Percentiles rank a stretch among this genome's conserved stretches.
Evolutionary conservation across 805 yeast species (phyloP).

Genomic region (Dipodascus albidus): DNA sequence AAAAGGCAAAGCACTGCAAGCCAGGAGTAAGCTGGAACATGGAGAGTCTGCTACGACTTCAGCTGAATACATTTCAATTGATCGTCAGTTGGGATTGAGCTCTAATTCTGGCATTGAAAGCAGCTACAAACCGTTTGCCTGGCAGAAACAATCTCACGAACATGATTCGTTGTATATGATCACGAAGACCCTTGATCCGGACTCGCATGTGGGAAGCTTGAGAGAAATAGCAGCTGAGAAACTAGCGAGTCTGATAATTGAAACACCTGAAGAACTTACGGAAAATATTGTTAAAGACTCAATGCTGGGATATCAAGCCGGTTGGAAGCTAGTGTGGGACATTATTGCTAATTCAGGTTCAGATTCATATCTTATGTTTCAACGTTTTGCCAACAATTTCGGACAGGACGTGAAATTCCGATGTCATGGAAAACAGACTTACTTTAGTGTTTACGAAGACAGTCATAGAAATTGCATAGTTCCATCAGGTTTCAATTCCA

Average conservation of each 20-base stretch:
- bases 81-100: not conserved
- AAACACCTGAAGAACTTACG: not conserved
- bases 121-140: not conserved
- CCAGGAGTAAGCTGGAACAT: not conserved
- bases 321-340: not conserved
- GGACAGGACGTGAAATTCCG: not conserved
- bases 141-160: not conserved
- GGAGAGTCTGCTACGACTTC: not conserved
- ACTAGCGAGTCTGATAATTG: not conserved
- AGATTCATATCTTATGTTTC: conserved; percentile 1
- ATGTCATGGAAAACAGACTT: conserved; percentile 1
- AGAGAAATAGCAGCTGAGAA: not conserved
- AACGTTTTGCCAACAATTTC: not conserved
- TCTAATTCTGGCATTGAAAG: not conserved
- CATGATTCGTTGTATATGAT: not conserved
- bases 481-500: not conserved
- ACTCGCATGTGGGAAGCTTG: not conserved
- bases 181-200: not conserved
- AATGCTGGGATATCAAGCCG: not conserved
- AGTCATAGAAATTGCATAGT: not conserved
- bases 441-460: not conserved
- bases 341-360: not conserved
- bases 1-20: not conserved
- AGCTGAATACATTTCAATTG: too few species aligned
- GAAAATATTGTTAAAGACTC: not conserved